Conservation (phyloP, 371 early-diverging fungal genomes). For the Rhizomucor miehei region DNA sequence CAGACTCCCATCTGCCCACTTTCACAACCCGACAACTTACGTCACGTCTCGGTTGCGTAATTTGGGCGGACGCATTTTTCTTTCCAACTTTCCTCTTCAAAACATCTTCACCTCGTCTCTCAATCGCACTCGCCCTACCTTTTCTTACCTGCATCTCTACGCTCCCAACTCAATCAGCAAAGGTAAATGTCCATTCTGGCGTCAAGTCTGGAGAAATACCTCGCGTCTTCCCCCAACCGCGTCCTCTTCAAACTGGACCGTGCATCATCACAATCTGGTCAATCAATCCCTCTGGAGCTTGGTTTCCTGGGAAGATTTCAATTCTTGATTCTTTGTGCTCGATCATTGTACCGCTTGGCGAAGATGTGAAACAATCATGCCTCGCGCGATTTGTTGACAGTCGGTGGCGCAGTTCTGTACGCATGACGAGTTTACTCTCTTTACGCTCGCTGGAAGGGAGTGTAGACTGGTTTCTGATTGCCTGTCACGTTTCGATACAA, state of each 20-base stretch:
- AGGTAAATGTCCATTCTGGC: conserved; percentile 3
- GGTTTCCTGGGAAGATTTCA: background rate
- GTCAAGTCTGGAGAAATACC: conserved; percentile 4
- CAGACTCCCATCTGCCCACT: too few species aligned
- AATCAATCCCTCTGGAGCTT: background rate
- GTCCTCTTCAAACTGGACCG: background rate
- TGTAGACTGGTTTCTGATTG: background rate
- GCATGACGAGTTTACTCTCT: background rate
- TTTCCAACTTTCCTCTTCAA: too few species aligned
- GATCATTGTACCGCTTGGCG: background rate
- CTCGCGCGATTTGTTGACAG: background rate
- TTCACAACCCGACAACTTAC: too few species aligned
- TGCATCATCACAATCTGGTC: background rate
- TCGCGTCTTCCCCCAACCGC: background rate
- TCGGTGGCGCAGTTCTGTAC: background rate
- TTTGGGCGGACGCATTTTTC: too few species aligned
- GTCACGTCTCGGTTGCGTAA: too few species aligned
- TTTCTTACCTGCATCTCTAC: too few species aligned
- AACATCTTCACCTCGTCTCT: too few species aligned
- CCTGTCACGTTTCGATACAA: background rate
- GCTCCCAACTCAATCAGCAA: background rate
- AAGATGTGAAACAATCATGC: background rate
- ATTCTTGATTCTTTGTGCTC: background rate
- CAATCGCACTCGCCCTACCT: too few species aligned
- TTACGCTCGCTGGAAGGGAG: background rate